Percentiles rank a stretch among this genome's conserved stretches.
phyloP scores from a whole-genome alignment of 2,329 filamentous ascomycete species.

The Pseudogymnoascus sp. region DNA sequence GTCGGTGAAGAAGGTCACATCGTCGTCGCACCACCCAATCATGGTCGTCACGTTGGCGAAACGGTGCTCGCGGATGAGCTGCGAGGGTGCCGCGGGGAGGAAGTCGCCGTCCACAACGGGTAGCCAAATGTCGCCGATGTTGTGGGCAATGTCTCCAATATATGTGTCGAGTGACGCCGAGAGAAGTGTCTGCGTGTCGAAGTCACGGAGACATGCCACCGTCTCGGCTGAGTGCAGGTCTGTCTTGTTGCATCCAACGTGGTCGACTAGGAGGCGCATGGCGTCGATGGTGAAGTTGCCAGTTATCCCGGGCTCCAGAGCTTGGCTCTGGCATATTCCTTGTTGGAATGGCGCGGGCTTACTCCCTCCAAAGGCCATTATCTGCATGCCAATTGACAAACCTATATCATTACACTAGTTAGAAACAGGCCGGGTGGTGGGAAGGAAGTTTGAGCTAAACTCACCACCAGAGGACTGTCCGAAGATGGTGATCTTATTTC shows the following conservation, averaged over 20 bases:
- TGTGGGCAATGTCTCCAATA: constrained; percentile 33
- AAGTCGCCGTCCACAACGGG: constrained; percentile 15
- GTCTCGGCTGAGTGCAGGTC: constrained; percentile 36
- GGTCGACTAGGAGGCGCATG: constrained; percentile 35
- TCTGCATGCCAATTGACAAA: constrained; percentile 38
- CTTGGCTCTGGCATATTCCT: constrained; percentile 40
- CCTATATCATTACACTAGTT: constrained; percentile 25
- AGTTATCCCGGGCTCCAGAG: constrained; percentile 44
- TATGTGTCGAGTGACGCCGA: constrained; percentile 39
- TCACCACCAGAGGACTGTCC: constrained; percentile 52
- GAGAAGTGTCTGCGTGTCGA: constrained; percentile 37
- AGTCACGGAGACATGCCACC: constrained; percentile 39
- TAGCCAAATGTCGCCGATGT: constrained; percentile 45
- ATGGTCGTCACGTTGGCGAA: constrained; percentile 15
- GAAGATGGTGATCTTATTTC: constrained; percentile 48
- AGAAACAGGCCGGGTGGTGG: constrained; percentile 37
- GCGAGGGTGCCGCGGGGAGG: constrained; percentile 11
- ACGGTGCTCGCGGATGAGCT: constrained; percentile 11
- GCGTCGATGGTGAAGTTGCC: constrained; percentile 41
- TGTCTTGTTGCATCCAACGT: constrained; percentile 37
- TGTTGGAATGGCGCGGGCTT: constrained; percentile 39
- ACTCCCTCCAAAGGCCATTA: constrained; percentile 40
- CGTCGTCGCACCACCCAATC: constrained; percentile 15
- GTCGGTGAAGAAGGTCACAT: constrained; percentile 9
- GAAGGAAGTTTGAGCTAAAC: constrained; percentile 31